phyloP scores from a whole-genome alignment of 2,329 filamentous ascomycete genomes.

The Thielaviopsis euricoi region DNA sequence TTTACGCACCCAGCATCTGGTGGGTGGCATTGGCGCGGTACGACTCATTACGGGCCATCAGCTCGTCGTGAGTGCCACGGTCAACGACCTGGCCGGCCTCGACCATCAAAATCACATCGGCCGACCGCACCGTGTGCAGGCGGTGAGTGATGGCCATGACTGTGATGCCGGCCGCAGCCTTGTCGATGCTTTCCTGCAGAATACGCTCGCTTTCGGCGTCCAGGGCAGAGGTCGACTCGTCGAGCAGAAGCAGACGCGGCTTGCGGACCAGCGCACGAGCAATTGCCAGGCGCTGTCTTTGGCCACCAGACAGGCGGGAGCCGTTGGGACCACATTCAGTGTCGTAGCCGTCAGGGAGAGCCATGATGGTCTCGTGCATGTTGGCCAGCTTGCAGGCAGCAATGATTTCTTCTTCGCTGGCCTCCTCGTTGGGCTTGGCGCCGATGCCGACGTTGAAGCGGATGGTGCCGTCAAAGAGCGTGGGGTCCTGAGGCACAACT shows the following conservation, averaged over 20 bases:
- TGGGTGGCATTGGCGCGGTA: conserved; percentile 36
- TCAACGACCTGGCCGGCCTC: conserved; percentile 36
- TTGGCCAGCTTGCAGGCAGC: conserved; percentile 51
- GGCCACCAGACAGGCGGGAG: conserved; percentile 59
- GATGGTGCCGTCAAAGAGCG: conserved; percentile 40
- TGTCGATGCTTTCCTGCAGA: conserved; percentile 50
- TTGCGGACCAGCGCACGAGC: conserved; percentile 57
- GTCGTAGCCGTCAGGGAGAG: conserved; percentile 47
- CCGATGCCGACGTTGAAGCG: conserved; percentile 40
- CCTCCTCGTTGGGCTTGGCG: conserved; percentile 34
- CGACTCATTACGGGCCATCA: conserved; percentile 34
- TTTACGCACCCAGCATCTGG: conserved; percentile 25
- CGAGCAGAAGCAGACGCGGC: conserved; percentile 58
- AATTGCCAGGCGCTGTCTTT: conserved; percentile 63
- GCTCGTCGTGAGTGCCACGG: conserved; percentile 34
- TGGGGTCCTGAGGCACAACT: conserved; percentile 40
- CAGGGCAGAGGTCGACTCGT: conserved; percentile 67
- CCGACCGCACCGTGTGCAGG: conserved; percentile 37
- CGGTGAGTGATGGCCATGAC: conserved; percentile 43
- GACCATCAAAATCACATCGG: conserved; percentile 41
- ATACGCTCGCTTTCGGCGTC: conserved; percentile 53
- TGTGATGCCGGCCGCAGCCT: conserved; percentile 34
- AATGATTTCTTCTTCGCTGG: conserved; percentile 43
- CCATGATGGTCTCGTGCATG: conserved; percentile 50
- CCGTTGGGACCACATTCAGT: conserved; percentile 57